A percentile compares a stretch with the other conserved stretches of the same genome.
Conservation (phyloP, 2,329 filamentous ascomycete species). For the Ophiosphaerella herpotricha region DNA sequence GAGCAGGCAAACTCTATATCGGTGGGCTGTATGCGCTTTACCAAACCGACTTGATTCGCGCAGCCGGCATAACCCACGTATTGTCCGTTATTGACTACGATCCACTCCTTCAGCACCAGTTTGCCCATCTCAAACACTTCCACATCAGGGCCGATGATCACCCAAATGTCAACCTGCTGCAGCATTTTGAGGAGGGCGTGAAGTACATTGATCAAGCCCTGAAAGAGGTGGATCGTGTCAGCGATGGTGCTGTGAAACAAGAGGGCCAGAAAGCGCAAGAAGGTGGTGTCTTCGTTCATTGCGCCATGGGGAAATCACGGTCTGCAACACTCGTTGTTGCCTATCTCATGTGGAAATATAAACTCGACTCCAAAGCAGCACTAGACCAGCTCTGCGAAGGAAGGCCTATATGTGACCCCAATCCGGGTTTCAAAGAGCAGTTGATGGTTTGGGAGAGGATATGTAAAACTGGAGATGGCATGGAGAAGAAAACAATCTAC, state of each 20-base stretch:
- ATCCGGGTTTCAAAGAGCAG: constrained; percentile 42
- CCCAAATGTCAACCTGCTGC: constrained; percentile 37
- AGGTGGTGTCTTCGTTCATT: constrained; percentile 40
- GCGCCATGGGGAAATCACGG: constrained; percentile 43
- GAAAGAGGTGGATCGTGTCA: not conserved
- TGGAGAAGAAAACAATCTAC: constrained; percentile 34
- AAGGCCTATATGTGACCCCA: constrained; percentile 41
- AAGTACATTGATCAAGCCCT: constrained; percentile 32
- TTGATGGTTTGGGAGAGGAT: constrained; percentile 34
- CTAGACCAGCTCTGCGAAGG: constrained; percentile 39
- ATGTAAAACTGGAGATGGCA: constrained; percentile 23
- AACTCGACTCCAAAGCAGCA: constrained; percentile 17
- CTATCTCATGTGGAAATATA: constrained; percentile 39
- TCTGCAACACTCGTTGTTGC: constrained; percentile 40
- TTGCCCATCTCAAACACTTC: constrained; percentile 34
- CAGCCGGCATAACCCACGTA: constrained; percentile 40
- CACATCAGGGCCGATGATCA: constrained; percentile 40
- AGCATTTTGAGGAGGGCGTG: constrained; percentile 27
- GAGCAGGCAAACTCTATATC: constrained; percentile 44
- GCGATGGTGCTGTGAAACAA: not conserved
- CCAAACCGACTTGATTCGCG: constrained; percentile 42
- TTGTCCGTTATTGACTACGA: constrained; percentile 42
- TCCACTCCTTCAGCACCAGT: constrained; percentile 28
- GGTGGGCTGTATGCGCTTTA: constrained; percentile 50
- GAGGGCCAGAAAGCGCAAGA: not conserved